Conservation (phyloP, 2,329 filamentous ascomycete genomes). For the Orbilia blumenaviensis region DNA sequence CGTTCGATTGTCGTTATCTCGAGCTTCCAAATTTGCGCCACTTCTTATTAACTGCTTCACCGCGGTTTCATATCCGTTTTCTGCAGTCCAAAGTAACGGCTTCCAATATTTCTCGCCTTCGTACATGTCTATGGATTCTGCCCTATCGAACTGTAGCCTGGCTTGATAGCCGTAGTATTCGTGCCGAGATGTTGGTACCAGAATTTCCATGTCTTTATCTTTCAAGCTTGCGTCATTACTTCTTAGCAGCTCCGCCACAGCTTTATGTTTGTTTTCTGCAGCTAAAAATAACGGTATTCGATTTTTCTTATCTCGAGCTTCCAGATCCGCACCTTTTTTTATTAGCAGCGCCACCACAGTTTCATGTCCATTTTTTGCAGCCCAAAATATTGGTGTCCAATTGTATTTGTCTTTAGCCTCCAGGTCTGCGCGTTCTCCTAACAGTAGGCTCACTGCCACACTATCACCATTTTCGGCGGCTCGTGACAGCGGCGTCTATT, state of each 20-base stretch:
- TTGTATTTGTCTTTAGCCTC: not conserved
- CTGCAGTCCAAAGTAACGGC: not conserved
- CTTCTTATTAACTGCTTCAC: not conserved
- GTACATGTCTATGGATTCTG: too few relatives aligned
- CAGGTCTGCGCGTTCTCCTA: not conserved
- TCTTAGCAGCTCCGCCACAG: not conserved
- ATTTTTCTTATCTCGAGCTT: not conserved
- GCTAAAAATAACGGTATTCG: not conserved
- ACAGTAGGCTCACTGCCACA: not conserved
- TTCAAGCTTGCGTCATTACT: not conserved
- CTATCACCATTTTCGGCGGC: not conserved
- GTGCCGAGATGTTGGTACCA: not conserved
- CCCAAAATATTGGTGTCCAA: not conserved
- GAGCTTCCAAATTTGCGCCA: not conserved
- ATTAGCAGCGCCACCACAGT: not conserved
- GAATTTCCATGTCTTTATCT: not conserved
- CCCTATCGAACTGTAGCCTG: too few relatives aligned
- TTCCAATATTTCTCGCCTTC: too few relatives aligned
- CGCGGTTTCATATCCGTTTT: not conserved
- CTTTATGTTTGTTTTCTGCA: not conserved
- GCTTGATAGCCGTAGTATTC: too few relatives aligned
- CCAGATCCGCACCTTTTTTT: not conserved
- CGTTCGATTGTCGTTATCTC: not conserved
- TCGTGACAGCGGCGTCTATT: not conserved
- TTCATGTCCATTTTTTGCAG: not conserved